phyloP scores from a whole-genome alignment of 768 basidiomycete genomes.

The Macrolepiota dolichaula region DNA sequence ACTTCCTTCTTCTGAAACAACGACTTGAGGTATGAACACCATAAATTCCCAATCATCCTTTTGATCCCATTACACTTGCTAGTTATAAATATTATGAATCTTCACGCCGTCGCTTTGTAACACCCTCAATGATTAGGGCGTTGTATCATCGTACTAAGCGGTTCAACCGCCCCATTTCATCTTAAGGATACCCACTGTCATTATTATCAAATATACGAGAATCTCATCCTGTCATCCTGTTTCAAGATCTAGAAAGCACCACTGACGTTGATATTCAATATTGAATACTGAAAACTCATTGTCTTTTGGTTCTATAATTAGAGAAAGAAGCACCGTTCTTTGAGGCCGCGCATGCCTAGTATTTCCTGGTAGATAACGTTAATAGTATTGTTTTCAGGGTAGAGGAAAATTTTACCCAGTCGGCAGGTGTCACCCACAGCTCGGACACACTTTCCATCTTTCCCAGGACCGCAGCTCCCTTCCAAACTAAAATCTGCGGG shows the following conservation, averaged over 20 bases:
- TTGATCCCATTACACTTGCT: background rate
- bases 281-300: too few relatives aligned
- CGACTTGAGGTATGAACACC: constrained; percentile 48
- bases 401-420: constrained; percentile 62
- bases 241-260: background rate
- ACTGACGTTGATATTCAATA: too few relatives aligned
- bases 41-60: background rate
- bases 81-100: background rate
- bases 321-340: constrained; percentile 80
- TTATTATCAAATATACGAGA: background rate
- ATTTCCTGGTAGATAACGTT: constrained; percentile 46
- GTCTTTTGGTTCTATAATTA: constrained; percentile 23
- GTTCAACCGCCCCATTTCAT: background rate
- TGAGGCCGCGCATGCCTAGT: constrained; percentile 76
- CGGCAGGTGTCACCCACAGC: constrained; percentile 81
- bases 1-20: constrained; percentile 52
- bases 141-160: background rate
- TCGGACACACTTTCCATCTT: constrained; percentile 90
- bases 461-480: constrained; percentile 87
- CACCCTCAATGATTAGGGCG: background rate
- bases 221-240: background rate
- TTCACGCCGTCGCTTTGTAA: background rate
- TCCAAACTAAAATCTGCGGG: constrained; percentile 89
- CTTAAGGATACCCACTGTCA: constrained; percentile 7
- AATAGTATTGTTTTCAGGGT: background rate